Conservation (phyloP, 2,329 filamentous ascomycete species). For the Kalaharituber pfeilii region DNA sequence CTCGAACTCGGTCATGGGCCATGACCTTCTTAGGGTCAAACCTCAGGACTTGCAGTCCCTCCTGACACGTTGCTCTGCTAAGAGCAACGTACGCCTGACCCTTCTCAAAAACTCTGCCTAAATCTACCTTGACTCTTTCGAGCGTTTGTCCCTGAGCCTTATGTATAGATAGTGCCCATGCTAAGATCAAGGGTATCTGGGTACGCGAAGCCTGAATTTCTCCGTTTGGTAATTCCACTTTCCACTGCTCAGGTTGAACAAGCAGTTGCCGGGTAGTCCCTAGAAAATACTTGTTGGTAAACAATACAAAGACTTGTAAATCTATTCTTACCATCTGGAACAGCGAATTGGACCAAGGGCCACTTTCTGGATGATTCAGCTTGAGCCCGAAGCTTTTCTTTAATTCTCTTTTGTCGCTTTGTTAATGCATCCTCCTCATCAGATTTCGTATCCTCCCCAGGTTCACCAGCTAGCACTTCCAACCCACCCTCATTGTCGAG, state of each 20-base stretch:
- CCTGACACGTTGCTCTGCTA: constrained; percentile 75
- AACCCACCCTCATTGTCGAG: constrained; percentile 2
- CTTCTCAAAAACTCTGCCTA: constrained; percentile 86
- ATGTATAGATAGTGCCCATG: constrained; percentile 94
- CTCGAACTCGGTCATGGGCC: constrained; percentile 72
- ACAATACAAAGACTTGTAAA: not conserved
- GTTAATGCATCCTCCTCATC: constrained; percentile 4
- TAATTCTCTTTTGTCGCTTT: constrained; percentile 39
- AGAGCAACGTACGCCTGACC: constrained; percentile 95
- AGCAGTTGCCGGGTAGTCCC: constrained; percentile 52
- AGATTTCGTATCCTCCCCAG: constrained; percentile 31
- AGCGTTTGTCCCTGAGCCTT: constrained; percentile 77
- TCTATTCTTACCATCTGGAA: constrained; percentile 45
- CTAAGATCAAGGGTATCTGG: constrained; percentile 65
- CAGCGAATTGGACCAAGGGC: constrained; percentile 69
- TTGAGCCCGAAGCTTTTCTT: constrained; percentile 21
- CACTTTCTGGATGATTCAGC: constrained; percentile 41
- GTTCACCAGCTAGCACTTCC: constrained; percentile 27
- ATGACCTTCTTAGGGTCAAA: constrained; percentile 87
- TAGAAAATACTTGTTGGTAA: not conserved
- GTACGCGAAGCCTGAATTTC: constrained; percentile 57
- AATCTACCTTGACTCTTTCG: constrained; percentile 82
- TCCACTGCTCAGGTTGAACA: constrained; percentile 81
- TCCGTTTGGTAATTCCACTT: constrained; percentile 87
- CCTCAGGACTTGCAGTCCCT: constrained; percentile 68